These are phyloP conservation scores for Panus rudis DNA, from an alignment of 768 basidiomycete species.

Conservation along the genomic window DNA sequence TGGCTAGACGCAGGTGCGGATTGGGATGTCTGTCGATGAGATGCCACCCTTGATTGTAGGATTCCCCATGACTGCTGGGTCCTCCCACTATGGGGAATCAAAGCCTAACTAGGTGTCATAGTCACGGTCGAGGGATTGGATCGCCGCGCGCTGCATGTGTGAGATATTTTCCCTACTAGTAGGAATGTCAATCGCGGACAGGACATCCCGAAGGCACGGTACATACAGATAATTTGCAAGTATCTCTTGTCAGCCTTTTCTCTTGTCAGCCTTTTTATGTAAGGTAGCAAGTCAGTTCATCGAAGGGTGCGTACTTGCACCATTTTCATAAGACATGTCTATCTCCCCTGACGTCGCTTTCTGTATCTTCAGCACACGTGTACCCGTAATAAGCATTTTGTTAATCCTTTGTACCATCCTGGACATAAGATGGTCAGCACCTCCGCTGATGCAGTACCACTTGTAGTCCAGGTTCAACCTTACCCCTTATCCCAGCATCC, in stretches of 20 bases:
- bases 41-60: conserved; percentile 22
- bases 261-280: no score
- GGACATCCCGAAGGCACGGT: conserved; percentile 32
- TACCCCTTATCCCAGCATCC: no score
- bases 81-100: conserved; percentile 36
- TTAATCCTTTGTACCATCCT: conserved; percentile 3
- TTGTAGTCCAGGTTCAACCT: background rate
- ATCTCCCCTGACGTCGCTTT: background rate
- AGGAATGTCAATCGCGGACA: conserved; percentile 28
- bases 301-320: no score
- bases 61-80: conserved; percentile 9
- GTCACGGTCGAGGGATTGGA: conserved; percentile 31
- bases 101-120: conserved; percentile 36
- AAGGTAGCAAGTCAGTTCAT: no score
- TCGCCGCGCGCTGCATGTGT: conserved; percentile 21
- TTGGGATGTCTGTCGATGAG: conserved; percentile 27
- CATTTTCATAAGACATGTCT: background rate
- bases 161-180: conserved; percentile 6
- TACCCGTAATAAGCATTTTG: background rate
- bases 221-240: conserved; percentile 35
- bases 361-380: conserved; percentile 6
- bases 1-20: conserved; percentile 31
- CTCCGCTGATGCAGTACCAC: conserved; percentile 9
- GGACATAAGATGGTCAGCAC: conserved; percentile 3
- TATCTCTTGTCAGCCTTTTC: conserved; percentile 14